Evolutionary conservation across 1,284 basidiomycete genomes (phyloP), one percentile per base, ranked within the genome.

Genomic region (Rhizoctonia solani): DNA sequence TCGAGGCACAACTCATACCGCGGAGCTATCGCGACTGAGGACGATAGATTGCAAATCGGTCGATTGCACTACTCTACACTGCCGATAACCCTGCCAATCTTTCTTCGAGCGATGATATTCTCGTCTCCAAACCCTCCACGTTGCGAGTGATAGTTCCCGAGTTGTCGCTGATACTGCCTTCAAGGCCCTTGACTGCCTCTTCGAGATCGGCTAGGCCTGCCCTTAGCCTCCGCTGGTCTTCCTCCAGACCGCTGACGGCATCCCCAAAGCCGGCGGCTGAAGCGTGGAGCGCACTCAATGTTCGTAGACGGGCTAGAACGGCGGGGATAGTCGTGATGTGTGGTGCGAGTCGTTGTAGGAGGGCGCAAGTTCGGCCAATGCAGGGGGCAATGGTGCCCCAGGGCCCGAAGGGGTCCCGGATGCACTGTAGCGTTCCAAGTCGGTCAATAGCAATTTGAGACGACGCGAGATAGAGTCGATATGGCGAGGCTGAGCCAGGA

Each of bases 381-480:
- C 56, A 14, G n/a, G 67, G 53, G 34, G 49, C 11, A 44, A 32
- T 27, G 47, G 44, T 25, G 46, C 49, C 34, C 27, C 21, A 4
- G 65, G 42, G 3, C 34, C 30, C 11, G 71, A 50, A 11, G 66
- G 16, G 29, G 47, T 68, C 34, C 54, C 27, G 2, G 56, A 5
- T 23, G 61, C 67, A 21, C 67, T 87, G 0, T 89, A 86, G 19
- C 95, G 87, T 69, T 98, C 96, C 66, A 99, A 85, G 76, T 99
- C 96, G 0, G 93, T 90, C 6, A 96, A 83, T 16, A 98, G 85
- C 8, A 98, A 81, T 74, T 98, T 99, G 71, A 98, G 86, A 6
- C 96, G 88, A 16, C 95, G 86, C 1, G 94, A 94, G 71, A 98
- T 92, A n/a, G 93, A 90, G 76, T 99, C 96, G 41, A 99, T 88